Percentiles rank a stretch among this genome's conserved stretches.
Evolutionary conservation across 768 basidiomycete genomes (phyloP).

Genomic region (Chalciporus piperatus): DNA sequence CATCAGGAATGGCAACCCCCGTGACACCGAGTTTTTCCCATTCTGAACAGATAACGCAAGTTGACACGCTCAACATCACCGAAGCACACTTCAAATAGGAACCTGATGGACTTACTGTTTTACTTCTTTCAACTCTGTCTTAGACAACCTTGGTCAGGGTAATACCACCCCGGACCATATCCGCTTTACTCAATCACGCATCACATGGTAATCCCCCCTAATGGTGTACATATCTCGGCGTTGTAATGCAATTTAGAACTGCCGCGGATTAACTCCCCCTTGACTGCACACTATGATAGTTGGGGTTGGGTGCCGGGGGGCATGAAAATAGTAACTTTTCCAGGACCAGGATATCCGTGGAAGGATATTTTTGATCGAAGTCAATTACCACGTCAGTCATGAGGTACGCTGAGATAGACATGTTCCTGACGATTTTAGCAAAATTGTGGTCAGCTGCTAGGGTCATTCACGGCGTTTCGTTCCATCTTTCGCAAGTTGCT

Average conservation of each 20-base stretch:
- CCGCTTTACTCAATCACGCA: constrained; percentile 14
- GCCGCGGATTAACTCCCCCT: constrained; percentile 8
- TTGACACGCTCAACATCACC: constrained; percentile 39
- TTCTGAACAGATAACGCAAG: constrained; percentile 39
- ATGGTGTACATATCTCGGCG: constrained; percentile 33
- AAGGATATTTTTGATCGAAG: no score
- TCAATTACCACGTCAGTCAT: no score
- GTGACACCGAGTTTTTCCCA: constrained; percentile 55
- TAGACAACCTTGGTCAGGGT: constrained; percentile 16
- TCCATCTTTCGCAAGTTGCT: no score
- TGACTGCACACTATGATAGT: neutral
- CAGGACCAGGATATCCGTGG: no score
- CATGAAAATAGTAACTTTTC: no score
- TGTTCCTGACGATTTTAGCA: no score
- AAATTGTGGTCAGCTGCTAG: no score
- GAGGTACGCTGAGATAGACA: no score
- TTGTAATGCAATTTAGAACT: constrained; percentile 25
- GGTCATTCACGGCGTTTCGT: no score
- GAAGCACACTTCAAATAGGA: constrained; percentile 44
- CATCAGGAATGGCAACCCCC: constrained; percentile 67
- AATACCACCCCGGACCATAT: constrained; percentile 12
- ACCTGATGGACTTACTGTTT: constrained; percentile 15
- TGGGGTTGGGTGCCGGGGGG: no score
- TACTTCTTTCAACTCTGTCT: constrained; percentile 6
- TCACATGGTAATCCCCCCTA: constrained; percentile 27